Evolutionary conservation across 345 rosid genomes (phyloP).

Genomic region (Raphanus raphanistrum): DNA sequence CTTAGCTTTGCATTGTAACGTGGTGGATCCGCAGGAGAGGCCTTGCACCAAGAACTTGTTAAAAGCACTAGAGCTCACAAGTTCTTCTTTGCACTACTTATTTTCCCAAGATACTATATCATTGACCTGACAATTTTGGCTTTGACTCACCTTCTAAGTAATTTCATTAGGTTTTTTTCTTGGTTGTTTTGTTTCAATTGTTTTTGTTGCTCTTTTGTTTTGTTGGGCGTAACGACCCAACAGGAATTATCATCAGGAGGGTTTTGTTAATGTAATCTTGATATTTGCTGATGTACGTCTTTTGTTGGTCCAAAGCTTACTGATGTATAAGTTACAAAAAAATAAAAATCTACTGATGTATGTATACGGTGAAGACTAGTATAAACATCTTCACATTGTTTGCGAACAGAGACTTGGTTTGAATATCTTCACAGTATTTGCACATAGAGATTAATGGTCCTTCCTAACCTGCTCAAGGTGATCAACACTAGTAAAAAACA

Average conservation of each 20-base stretch:
- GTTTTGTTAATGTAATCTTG: constrained; percentile 48
- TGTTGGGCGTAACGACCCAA: not conserved
- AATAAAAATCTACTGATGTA: too few species aligned
- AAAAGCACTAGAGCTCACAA: constrained; percentile 52
- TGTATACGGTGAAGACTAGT: too few species aligned
- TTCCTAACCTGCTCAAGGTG: too few species aligned
- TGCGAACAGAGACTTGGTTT: too few species aligned
- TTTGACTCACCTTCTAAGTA: not conserved
- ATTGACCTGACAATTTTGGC: constrained; percentile 39
- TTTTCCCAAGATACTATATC: constrained; percentile 43
- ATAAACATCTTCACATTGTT: too few species aligned
- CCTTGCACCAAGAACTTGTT: constrained; percentile 53
- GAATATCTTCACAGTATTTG: too few species aligned
- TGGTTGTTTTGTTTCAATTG: not conserved
- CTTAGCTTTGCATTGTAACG: constrained; percentile 74
- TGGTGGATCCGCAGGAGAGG: constrained; percentile 60
- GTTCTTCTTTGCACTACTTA: constrained; percentile 37
- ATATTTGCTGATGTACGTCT: not conserved
- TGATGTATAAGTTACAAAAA: too few species aligned
- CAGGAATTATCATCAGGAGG: constrained; percentile 18
- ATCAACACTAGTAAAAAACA: too few species aligned
- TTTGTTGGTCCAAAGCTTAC: not conserved
- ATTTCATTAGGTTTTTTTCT: constrained; percentile 4
- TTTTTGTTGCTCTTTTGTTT: constrained; percentile 6
- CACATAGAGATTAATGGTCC: too few species aligned